Evolutionary conservation across 2,329 filamentous ascomycete genomes (phyloP), one percentile per base, ranked within the genome.

Genomic region (Ceratocystis eucalypticola): DNA sequence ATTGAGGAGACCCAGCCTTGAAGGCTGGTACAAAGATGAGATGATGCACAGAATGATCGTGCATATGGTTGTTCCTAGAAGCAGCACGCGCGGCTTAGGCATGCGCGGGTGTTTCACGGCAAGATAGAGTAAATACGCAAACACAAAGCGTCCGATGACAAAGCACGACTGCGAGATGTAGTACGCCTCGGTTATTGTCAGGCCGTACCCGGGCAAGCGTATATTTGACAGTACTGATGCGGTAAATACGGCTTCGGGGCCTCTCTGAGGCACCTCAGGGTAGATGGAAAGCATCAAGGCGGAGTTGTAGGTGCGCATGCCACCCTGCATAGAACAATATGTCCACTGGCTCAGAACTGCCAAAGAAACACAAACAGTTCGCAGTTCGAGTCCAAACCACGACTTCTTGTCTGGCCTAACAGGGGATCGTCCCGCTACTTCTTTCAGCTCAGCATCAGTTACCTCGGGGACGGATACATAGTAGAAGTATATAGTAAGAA

Each of bases 301-400:
- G 17, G 79, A 74, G 71, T 88, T 86, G 73, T 80, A 87, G 70
- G 85, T 81, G 69, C 80, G 82, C 75, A 84, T 80, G 72, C 78
- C 80, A 71, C 86, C 85, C 71, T 96, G 91, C 0, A 86, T 84
- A 6, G 87, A 88, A 1, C 89, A 86, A 72, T 95, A 95, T 41
- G 83, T 83, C 77, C 89, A 95, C 71, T 95, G 90, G 0, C 88
- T 85, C 45, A 87, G 74, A 0, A 91, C 84, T 0, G 88, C 91
- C 67, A 92, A 80, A 68, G 84, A 83, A 7, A 96, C 79, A 44
- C 77, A 80, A 71, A 80, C 76, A 0, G 81, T 84, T 28, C 81
- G 80, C 30, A 83, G 75, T 69, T 83, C 79, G 4, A 85, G 70
- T 1, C 82, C 81, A 45, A 77, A 77, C 22, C 79, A 70, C 65